phyloP scores from a whole-genome alignment of 140 eudicot genomes.

The Stevia rebaudiana region DNA sequence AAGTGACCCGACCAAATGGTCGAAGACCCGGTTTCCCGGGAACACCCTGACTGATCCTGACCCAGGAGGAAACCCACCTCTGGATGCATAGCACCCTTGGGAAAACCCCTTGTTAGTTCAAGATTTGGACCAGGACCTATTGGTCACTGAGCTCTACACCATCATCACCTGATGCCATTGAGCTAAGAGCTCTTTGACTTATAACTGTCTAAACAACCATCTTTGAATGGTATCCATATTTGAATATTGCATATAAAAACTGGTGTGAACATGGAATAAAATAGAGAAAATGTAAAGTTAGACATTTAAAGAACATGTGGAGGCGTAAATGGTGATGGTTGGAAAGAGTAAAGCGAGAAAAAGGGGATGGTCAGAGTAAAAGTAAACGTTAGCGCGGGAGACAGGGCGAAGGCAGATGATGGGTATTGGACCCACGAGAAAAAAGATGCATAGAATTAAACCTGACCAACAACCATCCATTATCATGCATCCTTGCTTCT shows the following conservation, averaged over 20 bases:
- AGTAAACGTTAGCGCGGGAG: background rate
- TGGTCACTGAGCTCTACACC: no score
- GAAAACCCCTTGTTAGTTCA: no score
- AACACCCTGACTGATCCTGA: no score
- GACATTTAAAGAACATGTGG: background rate
- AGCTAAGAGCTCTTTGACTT: no score
- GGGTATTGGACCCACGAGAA: constrained; percentile 24
- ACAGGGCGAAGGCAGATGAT: constrained; percentile 7
- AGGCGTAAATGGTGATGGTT: constrained; percentile 8
- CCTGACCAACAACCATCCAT: constrained; percentile 9
- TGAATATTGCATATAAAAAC: background rate
- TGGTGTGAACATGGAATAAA: background rate
- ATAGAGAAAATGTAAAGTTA: background rate
- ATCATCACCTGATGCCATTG: no score
- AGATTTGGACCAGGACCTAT: no score
- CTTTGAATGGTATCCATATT: no score
- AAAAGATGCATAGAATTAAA: constrained; percentile 28
- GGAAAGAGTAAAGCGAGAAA: background rate
- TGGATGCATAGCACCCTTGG: no score
- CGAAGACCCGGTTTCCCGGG: no score
- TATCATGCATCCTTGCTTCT: background rate
- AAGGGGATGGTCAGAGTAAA: background rate
- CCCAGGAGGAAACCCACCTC: no score
- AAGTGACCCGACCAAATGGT: no score
- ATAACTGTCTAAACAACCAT: no score